Evolutionary conservation across 2,329 filamentous ascomycete species (phyloP).

Genomic region (Botrytis fragariae): DNA sequence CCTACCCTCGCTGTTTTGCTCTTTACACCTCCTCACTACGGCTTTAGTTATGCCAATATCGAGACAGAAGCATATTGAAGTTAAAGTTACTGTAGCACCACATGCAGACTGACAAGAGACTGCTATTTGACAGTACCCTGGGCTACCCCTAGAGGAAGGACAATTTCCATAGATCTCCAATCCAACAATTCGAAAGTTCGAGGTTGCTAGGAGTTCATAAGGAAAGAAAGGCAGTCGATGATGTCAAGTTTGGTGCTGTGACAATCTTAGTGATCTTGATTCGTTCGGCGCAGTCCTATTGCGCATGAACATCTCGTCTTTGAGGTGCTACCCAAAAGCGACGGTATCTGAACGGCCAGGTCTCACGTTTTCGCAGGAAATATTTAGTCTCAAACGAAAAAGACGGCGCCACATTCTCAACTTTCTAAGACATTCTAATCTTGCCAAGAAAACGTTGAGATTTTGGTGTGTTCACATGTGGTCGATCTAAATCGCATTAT

Average conservation of each 20-base stretch:
- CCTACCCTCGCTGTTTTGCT: neutral
- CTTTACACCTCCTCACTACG: neutral
- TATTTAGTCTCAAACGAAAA: neutral
- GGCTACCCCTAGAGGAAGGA: neutral
- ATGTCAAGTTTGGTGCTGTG: neutral
- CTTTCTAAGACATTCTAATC: neutral
- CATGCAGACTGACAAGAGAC: neutral
- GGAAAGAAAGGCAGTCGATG: neutral
- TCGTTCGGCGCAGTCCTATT: neutral
- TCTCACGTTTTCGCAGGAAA: neutral
- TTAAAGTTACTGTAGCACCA: neutral
- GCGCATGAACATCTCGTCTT: conserved; percentile 1
- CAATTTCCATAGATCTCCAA: neutral
- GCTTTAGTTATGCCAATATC: neutral
- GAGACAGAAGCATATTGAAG: neutral
- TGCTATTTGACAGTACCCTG: neutral
- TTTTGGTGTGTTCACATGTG: neutral
- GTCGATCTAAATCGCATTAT: neutral
- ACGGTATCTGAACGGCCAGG: neutral
- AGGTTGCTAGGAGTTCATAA: neutral
- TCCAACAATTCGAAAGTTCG: neutral
- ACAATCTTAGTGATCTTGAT: neutral
- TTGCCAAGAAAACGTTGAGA: neutral
- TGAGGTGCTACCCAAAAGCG: neutral
- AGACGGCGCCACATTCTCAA: conserved; percentile 14